Conservation (phyloP, 2,329 filamentous ascomycete genomes). For the Exophiala bonariae region DNA sequence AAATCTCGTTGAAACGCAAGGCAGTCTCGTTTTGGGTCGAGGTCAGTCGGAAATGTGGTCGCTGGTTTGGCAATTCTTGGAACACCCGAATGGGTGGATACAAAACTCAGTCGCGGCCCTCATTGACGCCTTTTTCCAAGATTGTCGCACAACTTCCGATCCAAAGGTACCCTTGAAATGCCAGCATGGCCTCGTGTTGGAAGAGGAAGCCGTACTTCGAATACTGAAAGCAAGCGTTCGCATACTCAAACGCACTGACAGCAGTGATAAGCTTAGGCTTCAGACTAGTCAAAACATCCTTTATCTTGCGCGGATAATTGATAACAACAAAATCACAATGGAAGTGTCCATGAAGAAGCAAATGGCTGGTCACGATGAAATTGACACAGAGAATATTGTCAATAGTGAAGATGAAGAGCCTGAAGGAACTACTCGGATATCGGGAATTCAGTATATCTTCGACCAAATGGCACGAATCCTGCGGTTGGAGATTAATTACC, state of each 20-base stretch:
- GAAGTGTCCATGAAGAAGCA: conserved; percentile 45
- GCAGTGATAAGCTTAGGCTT: conserved; percentile 73
- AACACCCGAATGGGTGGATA: conserved; percentile 70
- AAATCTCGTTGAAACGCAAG: conserved; percentile 67
- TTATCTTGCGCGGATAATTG: conserved; percentile 71
- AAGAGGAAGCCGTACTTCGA: conserved; percentile 62
- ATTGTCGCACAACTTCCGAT: conserved; percentile 64
- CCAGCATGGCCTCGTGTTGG: conserved; percentile 69
- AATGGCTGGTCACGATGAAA: conserved; percentile 40
- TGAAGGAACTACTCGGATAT: conserved; percentile 47
- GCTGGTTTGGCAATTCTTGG: conserved; percentile 66
- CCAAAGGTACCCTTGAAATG: conserved; percentile 63
- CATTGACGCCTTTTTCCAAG: conserved; percentile 73
- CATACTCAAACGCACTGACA: conserved; percentile 61
- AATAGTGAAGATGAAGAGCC: conserved; percentile 47
- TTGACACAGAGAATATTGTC: conserved; percentile 38
- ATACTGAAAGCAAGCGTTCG: conserved; percentile 58
- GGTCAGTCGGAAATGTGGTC: conserved; percentile 69
- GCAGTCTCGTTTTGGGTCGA: conserved; percentile 62
- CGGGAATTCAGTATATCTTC: conserved; percentile 72
- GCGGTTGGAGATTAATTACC: conserved; percentile 70
- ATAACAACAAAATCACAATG: conserved; percentile 55
- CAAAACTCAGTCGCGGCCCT: conserved; percentile 76
- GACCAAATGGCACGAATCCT: conserved; percentile 76
- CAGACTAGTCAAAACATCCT: conserved; percentile 80